Evolutionary conservation across 73 alveolate species (phyloP), one percentile per base, ranked within the genome.

Genomic region (Symbiodinium natans): DNA sequence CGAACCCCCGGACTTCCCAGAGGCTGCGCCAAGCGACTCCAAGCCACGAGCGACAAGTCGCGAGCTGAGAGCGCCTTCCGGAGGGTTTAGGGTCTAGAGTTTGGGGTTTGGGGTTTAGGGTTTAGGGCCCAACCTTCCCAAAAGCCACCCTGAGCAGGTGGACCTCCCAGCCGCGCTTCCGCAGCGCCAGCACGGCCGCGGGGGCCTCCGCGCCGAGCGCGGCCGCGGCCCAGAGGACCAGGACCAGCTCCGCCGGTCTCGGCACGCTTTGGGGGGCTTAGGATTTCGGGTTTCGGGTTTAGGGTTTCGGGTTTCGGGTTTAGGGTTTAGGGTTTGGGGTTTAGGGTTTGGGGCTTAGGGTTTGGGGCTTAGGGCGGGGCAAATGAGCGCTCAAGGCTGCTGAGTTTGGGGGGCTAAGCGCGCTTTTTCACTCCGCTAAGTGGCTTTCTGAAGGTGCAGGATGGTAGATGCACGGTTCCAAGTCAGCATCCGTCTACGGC

Each of bases 21-120:
- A n/a, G n/a, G 19, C 11, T 39, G 1, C 23, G 9, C 82, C 89
- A 23, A 90, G 97, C 23, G 39, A 40, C 97, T 90, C 97, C 97
- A 90, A 0, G 97, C 97, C 74, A 90, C 77, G 40, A 90, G 25
- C 34, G 97, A 90, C 56, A 90, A 38, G 54, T 90, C 97, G n/a
- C 97, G 87, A 1, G 97, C 63, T 19, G 87, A 25, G 8, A 90
- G 88, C n/a, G 52, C 88, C 97, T 90, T 21, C 42, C 77, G 3
- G 36, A 19, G 75, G 3, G 11, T 59, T 0, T 23, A 2, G 36
- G 77, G 77, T 59, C 10, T 19, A 59, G 34, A 25, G 59, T n/a
- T n/a, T n/a, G n/a, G 56, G n/a, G n/a, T n/a, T n/a, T n/a, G n/a
- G n/a, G n/a, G 56, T 2, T 46, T 46, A 46, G 59, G 59, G 59